Evolutionary conservation across 192 early-diverging fungal genomes (phyloP).

Genomic region (Entophlyctis luteolus): DNA sequence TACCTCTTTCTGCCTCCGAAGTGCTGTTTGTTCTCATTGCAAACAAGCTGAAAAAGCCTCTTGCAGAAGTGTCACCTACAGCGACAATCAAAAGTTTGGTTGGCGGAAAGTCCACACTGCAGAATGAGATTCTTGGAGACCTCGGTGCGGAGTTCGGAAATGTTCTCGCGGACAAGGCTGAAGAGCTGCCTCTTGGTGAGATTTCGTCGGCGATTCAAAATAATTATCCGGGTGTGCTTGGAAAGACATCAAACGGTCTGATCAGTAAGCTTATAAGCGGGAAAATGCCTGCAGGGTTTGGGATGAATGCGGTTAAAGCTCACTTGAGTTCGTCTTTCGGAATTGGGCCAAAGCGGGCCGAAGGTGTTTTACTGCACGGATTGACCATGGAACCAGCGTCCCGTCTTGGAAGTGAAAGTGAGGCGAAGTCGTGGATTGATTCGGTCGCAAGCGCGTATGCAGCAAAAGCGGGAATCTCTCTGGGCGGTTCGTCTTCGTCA

Average conservation of each 20-base stretch:
- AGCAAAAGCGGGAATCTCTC: slow-evolving; percentile 62
- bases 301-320: slow-evolving; percentile 68
- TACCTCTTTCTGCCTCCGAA: slow-evolving; percentile 76
- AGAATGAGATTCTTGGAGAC: slow-evolving; percentile 96
- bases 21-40: slow-evolving; percentile 80
- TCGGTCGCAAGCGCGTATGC: slow-evolving; percentile 68
- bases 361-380: slow-evolving; percentile 72
- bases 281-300: slow-evolving; percentile 93
- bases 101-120: slow-evolving; percentile 91
- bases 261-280: slow-evolving; percentile 74
- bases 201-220: slow-evolving; percentile 64
- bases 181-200: slow-evolving; percentile 82
- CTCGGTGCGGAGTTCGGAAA: slow-evolving; percentile 85
- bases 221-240: slow-evolving; percentile 64
- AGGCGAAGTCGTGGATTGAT: slow-evolving; percentile 79
- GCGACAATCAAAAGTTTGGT: slow-evolving; percentile 91
- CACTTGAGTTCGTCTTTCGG: slow-evolving; percentile 70
- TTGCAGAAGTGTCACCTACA: slow-evolving; percentile 64
- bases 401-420: slow-evolving; percentile 69
- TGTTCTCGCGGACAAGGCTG: slow-evolving; percentile 81
- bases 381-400: slow-evolving; percentile 76
- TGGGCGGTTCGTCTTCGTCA: slow-evolving; percentile 47
- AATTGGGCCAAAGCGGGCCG: slow-evolving; percentile 68
- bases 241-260: slow-evolving; percentile 73
- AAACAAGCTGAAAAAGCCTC: slow-evolving; percentile 83